Percentiles rank a stretch among this genome's conserved stretches.
These are phyloP conservation scores for Rhizodiscina lignyota DNA, from an alignment of 495 filamentous ascomycete species.

Conservation along the genomic window DNA sequence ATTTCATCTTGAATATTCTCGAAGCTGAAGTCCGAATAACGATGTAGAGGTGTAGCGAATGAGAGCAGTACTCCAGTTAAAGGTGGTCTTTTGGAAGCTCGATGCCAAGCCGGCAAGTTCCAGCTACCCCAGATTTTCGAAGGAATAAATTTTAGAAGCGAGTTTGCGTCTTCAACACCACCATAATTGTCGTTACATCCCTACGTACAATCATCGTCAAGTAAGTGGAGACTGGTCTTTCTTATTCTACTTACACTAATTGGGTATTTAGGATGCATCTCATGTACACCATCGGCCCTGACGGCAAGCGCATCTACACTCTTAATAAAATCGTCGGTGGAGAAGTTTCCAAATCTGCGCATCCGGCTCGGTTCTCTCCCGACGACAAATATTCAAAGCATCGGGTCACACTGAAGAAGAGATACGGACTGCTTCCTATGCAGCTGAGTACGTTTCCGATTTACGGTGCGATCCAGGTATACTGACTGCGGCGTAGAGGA, in stretches of 20 bases:
- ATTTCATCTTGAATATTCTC: no score
- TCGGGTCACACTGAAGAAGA: conserved; percentile 80
- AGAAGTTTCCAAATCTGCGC: conserved; percentile 83
- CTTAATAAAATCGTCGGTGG: conserved; percentile 64
- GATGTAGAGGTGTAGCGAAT: no score
- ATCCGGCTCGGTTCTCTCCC: conserved; percentile 91
- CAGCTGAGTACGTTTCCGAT: conserved; percentile 49
- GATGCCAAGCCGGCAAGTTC: no score
- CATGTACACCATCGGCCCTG: conserved; percentile 66
- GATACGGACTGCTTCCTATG: conserved; percentile 72
- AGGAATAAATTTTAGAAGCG: no score
- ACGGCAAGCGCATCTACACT: conserved; percentile 78
- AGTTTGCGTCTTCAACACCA: no score
- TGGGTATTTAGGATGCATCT: conserved; percentile 52
- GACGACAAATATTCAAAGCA: conserved; percentile 96
- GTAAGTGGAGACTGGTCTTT: neutral
- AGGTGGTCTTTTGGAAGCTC: no score
- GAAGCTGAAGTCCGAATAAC: no score
- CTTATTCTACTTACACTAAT: neutral
- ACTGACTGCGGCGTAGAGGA: no score
- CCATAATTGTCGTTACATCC: no score
- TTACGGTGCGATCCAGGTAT: no score
- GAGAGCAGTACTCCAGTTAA: no score
- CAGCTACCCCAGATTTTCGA: no score
- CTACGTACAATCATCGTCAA: neutral